Percentiles rank a stretch among this genome's conserved stretches.
Evolutionary conservation across 2,329 filamentous ascomycete genomes (phyloP).

Genomic region (Penicillium sp.): DNA sequence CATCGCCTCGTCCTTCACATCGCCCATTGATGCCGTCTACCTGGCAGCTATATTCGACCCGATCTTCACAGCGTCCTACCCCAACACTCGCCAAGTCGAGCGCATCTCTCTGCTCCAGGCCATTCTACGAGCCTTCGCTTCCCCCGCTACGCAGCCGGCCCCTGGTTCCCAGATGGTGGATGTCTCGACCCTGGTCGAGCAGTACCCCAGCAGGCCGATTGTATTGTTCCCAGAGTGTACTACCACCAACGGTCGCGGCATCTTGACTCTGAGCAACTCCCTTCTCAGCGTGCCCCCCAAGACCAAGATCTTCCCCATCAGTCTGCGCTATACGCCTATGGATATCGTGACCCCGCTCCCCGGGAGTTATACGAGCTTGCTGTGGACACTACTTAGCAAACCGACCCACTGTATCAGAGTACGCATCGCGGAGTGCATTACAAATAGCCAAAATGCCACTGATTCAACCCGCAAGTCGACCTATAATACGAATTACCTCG

Average conservation of each 20-base stretch:
- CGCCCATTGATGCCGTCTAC: conserved; percentile 89
- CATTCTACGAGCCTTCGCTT: conserved; percentile 69
- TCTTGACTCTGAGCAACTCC: conserved; percentile 77
- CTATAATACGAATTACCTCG: conserved; percentile 49
- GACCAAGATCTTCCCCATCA: conserved; percentile 85
- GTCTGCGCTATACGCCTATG: conserved; percentile 80
- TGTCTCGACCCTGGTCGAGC: conserved; percentile 61
- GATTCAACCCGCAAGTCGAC: conserved; percentile 28
- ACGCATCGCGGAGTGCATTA: conserved; percentile 75
- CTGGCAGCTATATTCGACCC: conserved; percentile 95
- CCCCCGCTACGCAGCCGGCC: conserved; percentile 53
- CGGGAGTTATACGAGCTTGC: conserved; percentile 66
- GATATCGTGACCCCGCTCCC: conserved; percentile 92
- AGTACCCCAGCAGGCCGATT: conserved; percentile 72
- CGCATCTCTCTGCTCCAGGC: conserved; percentile 75
- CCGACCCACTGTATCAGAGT: conserved; percentile 90
- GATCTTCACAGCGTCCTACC: conserved; percentile 85
- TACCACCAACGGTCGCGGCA: conserved; percentile 88
- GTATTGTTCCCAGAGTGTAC: conserved; percentile 92
- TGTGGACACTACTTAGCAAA: conserved; percentile 82
- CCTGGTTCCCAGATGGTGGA: conserved; percentile 56
- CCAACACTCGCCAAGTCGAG: conserved; percentile 69
- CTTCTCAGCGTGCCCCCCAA: conserved; percentile 66
- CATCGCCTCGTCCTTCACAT: conserved; percentile 88
- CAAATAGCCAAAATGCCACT: conserved; percentile 29